Conservation (phyloP, 139 green algal species). For the Chlamydomonas schloesseri region DNA sequence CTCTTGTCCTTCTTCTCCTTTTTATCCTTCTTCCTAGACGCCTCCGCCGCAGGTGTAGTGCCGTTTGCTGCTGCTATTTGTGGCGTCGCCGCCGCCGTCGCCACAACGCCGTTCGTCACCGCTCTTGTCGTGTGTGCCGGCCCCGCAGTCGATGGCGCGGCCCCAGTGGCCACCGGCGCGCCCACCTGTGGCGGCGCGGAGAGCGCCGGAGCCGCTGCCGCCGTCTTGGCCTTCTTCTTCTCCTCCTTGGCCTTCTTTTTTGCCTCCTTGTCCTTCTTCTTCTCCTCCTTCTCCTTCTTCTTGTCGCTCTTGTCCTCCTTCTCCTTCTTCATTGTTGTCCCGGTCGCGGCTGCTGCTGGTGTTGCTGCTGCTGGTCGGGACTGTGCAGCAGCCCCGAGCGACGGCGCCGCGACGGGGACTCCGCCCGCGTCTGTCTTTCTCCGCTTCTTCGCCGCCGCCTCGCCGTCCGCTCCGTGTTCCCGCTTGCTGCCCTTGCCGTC, state of each 20-base stretch:
- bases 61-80: neutral
- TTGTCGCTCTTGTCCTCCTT: constrained; percentile 8
- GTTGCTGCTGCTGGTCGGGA: neutral
- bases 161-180: neutral
- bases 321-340: neutral
- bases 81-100: neutral
- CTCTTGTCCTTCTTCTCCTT: neutral
- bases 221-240: constrained; percentile 1
- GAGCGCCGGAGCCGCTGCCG: neutral
- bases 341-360: neutral
- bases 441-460: neutral
- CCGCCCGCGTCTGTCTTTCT: neutral
- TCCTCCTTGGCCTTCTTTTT: neutral
- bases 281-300: constrained; percentile 12
- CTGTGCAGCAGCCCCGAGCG: neutral
- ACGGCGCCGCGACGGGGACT: neutral
- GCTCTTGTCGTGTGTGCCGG: neutral
- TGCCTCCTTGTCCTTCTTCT: neutral
- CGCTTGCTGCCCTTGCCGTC: neutral
- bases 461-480: neutral
- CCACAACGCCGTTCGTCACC: neutral
- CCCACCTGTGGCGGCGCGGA: neutral
- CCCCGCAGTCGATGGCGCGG: neutral
- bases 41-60: no score
- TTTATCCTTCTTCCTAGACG: neutral